Conservation (phyloP, 495 filamentous ascomycete species). For the Hypomontagnella monticulosa region DNA sequence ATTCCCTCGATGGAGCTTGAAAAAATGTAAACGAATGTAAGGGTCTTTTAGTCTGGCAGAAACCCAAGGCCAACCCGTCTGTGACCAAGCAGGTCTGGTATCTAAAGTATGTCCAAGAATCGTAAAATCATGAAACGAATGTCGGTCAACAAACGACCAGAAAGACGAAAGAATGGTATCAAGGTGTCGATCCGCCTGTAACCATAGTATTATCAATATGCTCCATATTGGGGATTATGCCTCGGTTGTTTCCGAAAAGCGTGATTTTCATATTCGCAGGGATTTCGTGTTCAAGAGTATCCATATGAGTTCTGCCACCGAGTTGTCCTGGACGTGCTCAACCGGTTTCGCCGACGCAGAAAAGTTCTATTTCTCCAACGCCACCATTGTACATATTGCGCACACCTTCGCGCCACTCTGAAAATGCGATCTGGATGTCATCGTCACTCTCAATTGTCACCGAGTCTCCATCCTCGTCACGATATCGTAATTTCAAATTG, state of each 20-base stretch:
- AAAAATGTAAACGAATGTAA: slow-evolving; percentile 25
- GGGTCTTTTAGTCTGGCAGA: slow-evolving; percentile 32
- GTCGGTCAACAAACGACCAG: slow-evolving; percentile 11
- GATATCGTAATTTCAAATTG: slow-evolving; percentile 83
- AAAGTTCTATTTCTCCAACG: slow-evolving; percentile 88
- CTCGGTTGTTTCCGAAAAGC: slow-evolving; percentile 1
- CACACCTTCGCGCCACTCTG: slow-evolving; percentile 86
- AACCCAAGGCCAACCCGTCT: slow-evolving; percentile 25
- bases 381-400: slow-evolving; percentile 69
- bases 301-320: not conserved
- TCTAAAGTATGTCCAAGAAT: slow-evolving; percentile 44
- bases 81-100: slow-evolving; percentile 40
- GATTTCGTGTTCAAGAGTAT: not conserved
- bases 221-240: slow-evolving; percentile 15
- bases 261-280: not conserved
- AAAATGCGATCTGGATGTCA: slow-evolving; percentile 91
- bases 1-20: slow-evolving; percentile 5
- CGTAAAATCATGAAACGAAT: slow-evolving; percentile 37
- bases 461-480: slow-evolving; percentile 91
- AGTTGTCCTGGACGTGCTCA: slow-evolving; percentile 12
- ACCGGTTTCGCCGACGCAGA: slow-evolving; percentile 56
- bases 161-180: slow-evolving; percentile 25
- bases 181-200: slow-evolving; percentile 7
- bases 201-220: slow-evolving; percentile 18
- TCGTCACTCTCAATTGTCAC: slow-evolving; percentile 95